Conservation (phyloP, 2,329 filamentous ascomycete species). For the Fusarium ramigenum region DNA sequence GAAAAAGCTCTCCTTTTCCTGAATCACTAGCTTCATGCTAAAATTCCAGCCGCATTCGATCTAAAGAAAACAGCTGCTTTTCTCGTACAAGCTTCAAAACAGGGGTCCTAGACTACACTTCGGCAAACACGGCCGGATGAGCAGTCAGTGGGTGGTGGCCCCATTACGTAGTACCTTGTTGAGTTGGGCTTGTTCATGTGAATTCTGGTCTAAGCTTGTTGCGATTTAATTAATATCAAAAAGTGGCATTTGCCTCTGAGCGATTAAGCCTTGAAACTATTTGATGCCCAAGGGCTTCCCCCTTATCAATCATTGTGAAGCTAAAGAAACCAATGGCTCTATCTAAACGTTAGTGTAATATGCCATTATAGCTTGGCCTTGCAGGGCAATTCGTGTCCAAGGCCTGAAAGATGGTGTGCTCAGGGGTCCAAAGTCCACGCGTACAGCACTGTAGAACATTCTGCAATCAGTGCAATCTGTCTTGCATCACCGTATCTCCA, state of each 20-base stretch:
- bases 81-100: constrained; percentile 6
- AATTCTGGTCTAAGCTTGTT: background rate
- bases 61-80: background rate
- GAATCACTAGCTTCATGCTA: background rate
- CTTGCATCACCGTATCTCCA: constrained; percentile 1
- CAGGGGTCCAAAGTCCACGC: background rate
- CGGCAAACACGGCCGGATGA: background rate
- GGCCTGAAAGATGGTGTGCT: background rate
- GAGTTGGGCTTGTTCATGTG: background rate
- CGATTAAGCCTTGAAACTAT: background rate
- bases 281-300: background rate
- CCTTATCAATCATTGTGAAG: background rate
- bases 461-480: too few species aligned
- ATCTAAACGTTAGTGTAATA: background rate
- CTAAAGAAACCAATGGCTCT: background rate
- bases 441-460: too few species aligned
- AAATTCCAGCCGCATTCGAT: background rate
- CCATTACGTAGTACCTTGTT: background rate
- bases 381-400: background rate
- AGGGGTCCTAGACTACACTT: background rate
- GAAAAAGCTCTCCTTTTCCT: background rate
- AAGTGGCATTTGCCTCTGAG: background rate
- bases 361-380: background rate
- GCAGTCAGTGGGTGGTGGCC: background rate
- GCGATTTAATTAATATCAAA: background rate